Conservation (phyloP, 2,329 filamentous ascomycete species). For the Akanthomyces lecanii region DNA sequence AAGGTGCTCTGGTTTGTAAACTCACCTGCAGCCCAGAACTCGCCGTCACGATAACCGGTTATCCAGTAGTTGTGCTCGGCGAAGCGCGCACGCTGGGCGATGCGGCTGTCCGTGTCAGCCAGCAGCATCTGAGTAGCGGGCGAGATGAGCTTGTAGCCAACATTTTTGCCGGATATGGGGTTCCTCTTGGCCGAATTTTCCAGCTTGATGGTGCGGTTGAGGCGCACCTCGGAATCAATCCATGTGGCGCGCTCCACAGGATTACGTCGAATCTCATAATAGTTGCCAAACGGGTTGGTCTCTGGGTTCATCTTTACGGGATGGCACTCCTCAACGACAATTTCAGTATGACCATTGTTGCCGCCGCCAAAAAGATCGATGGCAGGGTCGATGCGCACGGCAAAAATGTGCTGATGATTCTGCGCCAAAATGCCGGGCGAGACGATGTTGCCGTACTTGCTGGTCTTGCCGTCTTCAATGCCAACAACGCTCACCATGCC, state of each 20-base stretch:
- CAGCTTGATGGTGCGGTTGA: slow-evolving; percentile 48
- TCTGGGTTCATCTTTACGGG: slow-evolving; percentile 39
- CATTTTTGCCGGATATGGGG: slow-evolving; percentile 42
- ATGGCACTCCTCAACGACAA: slow-evolving; percentile 40
- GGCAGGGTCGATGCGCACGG: slow-evolving; percentile 59
- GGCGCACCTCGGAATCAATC: slow-evolving; percentile 49
- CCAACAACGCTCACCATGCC: slow-evolving; percentile 60
- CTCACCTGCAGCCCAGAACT: slow-evolving; percentile 48
- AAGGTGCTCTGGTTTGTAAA: slow-evolving; percentile 47
- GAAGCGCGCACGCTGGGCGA: slow-evolving; percentile 41
- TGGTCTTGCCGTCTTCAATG: slow-evolving; percentile 52
- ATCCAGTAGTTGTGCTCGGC: slow-evolving; percentile 46
- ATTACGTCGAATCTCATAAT: slow-evolving; percentile 51
- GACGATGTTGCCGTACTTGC: slow-evolving; percentile 57
- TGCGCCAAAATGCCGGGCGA: slow-evolving; percentile 60
- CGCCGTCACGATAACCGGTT: slow-evolving; percentile 45
- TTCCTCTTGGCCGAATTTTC: slow-evolving; percentile 45
- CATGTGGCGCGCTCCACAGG: slow-evolving; percentile 42
- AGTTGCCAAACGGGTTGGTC: slow-evolving; percentile 59
- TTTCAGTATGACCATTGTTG: slow-evolving; percentile 44
- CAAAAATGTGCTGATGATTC: slow-evolving; percentile 69
- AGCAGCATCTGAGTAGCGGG: slow-evolving; percentile 44
- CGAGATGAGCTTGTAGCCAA: slow-evolving; percentile 47
- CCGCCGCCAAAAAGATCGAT: slow-evolving; percentile 45
- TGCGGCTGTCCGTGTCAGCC: slow-evolving; percentile 41